These are phyloP conservation scores for Eucalyptus albens DNA, from an alignment of 345 rosid genomes.

Conservation along the genomic window DNA sequence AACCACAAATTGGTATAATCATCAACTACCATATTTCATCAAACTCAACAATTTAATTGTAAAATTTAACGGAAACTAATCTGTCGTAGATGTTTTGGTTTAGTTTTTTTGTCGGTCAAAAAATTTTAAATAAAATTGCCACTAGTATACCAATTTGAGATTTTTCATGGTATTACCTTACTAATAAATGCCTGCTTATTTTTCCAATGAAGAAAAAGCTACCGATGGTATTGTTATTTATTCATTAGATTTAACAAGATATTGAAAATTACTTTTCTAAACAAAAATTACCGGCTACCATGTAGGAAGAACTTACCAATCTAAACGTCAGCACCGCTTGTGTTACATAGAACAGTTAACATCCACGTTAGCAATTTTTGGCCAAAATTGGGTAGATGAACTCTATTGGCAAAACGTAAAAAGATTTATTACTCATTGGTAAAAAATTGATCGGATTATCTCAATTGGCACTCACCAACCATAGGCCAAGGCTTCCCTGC, in stretches of 20 bases:
- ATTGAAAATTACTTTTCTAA: neutral
- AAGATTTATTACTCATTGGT: no score
- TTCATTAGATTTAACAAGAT: neutral
- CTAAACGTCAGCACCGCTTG: accelerated
- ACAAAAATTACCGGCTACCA: neutral
- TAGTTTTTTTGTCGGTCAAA: accelerated
- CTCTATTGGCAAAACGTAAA: accelerated
- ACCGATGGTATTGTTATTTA: accelerated
- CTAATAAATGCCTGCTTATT: neutral
- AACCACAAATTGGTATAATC: accelerated
- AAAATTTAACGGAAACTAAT: accelerated
- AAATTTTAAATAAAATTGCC: no score
- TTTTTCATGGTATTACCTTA: no score
- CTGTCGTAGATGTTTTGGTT: accelerated
- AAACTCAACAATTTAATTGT: no score
- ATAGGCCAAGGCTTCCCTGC: accelerated
- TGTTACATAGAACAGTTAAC: accelerated
- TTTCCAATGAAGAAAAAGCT: neutral
- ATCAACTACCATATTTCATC: accelerated
- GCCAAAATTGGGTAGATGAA: no score
- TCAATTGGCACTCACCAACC: accelerated
- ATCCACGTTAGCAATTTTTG: accelerated
- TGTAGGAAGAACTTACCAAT: no score
- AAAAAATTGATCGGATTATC: no score
- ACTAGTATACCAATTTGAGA: accelerated